Conservation (phyloP, 2,329 filamentous ascomycete genomes). For the Neofusicoccum ribis region DNA sequence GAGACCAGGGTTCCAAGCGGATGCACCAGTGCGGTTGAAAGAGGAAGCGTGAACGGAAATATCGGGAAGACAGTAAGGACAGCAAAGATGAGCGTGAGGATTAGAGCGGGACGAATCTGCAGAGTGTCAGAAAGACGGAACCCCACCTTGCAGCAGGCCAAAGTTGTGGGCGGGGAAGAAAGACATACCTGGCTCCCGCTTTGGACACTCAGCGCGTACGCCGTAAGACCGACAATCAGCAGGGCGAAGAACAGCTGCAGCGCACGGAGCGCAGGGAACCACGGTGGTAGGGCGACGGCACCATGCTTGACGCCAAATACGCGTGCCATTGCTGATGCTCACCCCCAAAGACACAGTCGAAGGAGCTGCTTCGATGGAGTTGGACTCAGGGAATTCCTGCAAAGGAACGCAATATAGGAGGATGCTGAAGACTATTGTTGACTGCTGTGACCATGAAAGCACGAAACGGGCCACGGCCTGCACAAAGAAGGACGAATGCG, state of each 20-base stretch:
- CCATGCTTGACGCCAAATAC: not conserved
- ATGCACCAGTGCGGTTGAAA: slow-evolving; percentile 7
- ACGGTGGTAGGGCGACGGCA: slow-evolving; percentile 23
- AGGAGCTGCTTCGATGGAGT: not conserved
- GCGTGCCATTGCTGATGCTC: not conserved
- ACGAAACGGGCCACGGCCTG: not conserved
- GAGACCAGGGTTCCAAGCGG: slow-evolving; percentile 19
- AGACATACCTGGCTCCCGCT: slow-evolving; percentile 24
- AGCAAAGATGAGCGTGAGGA: slow-evolving; percentile 25
- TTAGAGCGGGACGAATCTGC: slow-evolving; percentile 26
- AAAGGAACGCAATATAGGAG: not conserved
- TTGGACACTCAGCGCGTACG: slow-evolving; percentile 22
- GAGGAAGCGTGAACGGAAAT: slow-evolving; percentile 19
- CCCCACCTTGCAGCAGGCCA: not conserved
- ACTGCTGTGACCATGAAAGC: not conserved
- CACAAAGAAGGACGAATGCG: slow-evolving; percentile 13
- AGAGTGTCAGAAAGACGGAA: not conserved
- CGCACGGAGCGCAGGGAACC: slow-evolving; percentile 29
- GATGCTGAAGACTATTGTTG: too few species aligned
- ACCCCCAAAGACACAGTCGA: not conserved
- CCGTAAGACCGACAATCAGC: slow-evolving; percentile 29
- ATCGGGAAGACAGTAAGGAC: slow-evolving; percentile 26
- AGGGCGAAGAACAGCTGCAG: slow-evolving; percentile 33
- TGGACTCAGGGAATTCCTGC: too few species aligned
- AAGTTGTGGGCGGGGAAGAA: not conserved